Evolutionary conservation across 805 yeast species (phyloP), one percentile per base, ranked within the genome.

Genomic region (Candida ipomoeae): DNA sequence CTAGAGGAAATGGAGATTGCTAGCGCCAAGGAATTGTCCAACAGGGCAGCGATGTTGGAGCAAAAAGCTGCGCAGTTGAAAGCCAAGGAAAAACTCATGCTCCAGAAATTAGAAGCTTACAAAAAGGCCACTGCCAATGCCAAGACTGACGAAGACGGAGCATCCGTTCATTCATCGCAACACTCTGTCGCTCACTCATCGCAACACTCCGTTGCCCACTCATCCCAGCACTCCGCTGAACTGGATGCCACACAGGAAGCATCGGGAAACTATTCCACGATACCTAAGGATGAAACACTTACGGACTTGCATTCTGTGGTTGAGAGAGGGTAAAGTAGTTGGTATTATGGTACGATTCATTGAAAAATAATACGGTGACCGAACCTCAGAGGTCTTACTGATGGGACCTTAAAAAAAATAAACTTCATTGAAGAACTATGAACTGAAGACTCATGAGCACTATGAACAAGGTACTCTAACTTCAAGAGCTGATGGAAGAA

Each of bases 1-100:
- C 70, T 87, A 46, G 91, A 87, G 63, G 89, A 87, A 58, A 69
- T 87, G 68, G 95, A 87, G 64, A 84, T 84, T 61, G 85, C 84
- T 55, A 81, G 87, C 48, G 94, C 92, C 0, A 78, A 77, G 61
- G 92, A 86, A 60, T 71, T 87, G 60, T 82, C 89, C 29, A 73
- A 74, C 53, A 75, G 91, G 56, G 92, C 91, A n/a, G 84, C 85
- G 17, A 82, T 84, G 50, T 74, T 87, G 58, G 94, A 87, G 63
- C 81, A 78, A 61, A 84, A 83, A 60, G 92, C 92, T 2, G 85
- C 82, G 41, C 85, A 79, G 55, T 74, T 87, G 67, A 87, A 85
- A 70, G 71, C 77, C 53, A 81, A 82, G 68, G 94, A 87, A 62
- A 80, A 71, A 57, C 58, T 74, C 46, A 63, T 85, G 56, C 73